A percentile compares a stretch with the other conserved stretches of the same genome.
phyloP scores from a whole-genome alignment of 139 green algal genomes.

The Deuterostichococcus epilithicus region DNA sequence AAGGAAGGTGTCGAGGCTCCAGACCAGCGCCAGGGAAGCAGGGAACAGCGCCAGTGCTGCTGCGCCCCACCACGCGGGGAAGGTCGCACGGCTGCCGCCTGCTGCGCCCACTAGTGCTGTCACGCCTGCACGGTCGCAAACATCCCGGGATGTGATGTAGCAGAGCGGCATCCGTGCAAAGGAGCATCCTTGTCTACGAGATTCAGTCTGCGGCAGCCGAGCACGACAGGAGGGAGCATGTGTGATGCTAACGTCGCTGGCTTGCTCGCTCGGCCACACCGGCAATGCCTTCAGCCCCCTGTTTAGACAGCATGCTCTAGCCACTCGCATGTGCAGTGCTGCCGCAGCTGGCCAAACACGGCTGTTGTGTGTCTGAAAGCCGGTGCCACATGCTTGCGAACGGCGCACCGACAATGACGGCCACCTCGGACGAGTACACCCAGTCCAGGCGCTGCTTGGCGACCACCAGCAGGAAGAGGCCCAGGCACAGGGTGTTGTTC shows the following conservation, averaged over 20 bases:
- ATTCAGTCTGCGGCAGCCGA: too few species aligned
- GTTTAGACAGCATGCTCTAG: too few species aligned
- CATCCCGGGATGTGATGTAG: too few species aligned
- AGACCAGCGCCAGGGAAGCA: background rate
- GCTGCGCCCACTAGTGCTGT: background rate
- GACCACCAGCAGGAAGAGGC: conserved; percentile 59
- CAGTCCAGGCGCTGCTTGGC: conserved; percentile 43
- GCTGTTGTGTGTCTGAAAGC: too few species aligned
- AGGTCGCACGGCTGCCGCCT: background rate
- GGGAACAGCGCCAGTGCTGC: background rate
- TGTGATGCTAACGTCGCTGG: too few species aligned
- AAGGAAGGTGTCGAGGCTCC: conserved; percentile 1
- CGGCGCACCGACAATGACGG: conserved; percentile 24
- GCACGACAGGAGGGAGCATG: too few species aligned
- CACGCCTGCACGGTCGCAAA: background rate
- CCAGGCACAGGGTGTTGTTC: conserved; percentile 68
- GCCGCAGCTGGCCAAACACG: background rate
- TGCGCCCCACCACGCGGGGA: background rate
- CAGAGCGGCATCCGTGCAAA: too few species aligned
- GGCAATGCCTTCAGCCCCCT: too few species aligned
- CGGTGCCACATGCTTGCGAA: too few species aligned
- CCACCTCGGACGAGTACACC: conserved; percentile 53
- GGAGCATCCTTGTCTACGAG: too few species aligned
- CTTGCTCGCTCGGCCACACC: too few species aligned
- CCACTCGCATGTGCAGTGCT: too few species aligned